These are phyloP conservation scores for Cladorrhinum samala DNA, from an alignment of 495 filamentous ascomycete genomes.

Conservation along the genomic window DNA sequence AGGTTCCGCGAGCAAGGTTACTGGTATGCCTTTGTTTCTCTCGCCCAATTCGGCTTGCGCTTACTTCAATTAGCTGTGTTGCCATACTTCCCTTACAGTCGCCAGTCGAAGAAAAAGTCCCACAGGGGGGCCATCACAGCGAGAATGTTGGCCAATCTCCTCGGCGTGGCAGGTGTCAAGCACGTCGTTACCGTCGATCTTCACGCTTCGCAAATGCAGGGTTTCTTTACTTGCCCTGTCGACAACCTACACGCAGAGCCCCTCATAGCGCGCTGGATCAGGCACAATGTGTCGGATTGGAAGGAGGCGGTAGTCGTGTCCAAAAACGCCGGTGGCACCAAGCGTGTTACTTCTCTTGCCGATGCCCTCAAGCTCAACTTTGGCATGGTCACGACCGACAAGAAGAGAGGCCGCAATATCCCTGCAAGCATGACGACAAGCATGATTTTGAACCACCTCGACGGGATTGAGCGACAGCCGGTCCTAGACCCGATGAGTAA, in stretches of 20 bases:
- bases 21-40: slow-evolving; percentile 54
- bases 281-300: slow-evolving; percentile 80
- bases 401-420: slow-evolving; percentile 56
- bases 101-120: slow-evolving; percentile 98
- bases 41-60: slow-evolving; percentile 12
- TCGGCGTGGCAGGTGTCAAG: slow-evolving; percentile 87
- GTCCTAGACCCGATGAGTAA: slow-evolving; percentile 22
- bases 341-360: slow-evolving; percentile 91
- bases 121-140: slow-evolving; percentile 95
- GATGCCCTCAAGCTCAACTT: slow-evolving; percentile 97
- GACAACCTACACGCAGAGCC: slow-evolving; percentile 97
- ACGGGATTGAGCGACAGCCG: slow-evolving; percentile 36
- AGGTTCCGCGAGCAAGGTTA: slow-evolving; percentile 94
- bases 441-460: slow-evolving; percentile 51
- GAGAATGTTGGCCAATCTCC: slow-evolving; percentile 91
- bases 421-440: slow-evolving; percentile 57
- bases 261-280: slow-evolving; percentile 92
- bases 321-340: slow-evolving; percentile 96
- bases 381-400: slow-evolving; percentile 91
- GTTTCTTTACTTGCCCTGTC: slow-evolving; percentile 96
- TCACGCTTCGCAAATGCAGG: slow-evolving; percentile 97
- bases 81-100: slow-evolving; percentile 97
- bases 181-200: slow-evolving; percentile 97
- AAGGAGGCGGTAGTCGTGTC: slow-evolving; percentile 89
- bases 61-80: slow-evolving; percentile 66